Conservation (phyloP, 257 asterid genomes). For the Salvia splendens region DNA sequence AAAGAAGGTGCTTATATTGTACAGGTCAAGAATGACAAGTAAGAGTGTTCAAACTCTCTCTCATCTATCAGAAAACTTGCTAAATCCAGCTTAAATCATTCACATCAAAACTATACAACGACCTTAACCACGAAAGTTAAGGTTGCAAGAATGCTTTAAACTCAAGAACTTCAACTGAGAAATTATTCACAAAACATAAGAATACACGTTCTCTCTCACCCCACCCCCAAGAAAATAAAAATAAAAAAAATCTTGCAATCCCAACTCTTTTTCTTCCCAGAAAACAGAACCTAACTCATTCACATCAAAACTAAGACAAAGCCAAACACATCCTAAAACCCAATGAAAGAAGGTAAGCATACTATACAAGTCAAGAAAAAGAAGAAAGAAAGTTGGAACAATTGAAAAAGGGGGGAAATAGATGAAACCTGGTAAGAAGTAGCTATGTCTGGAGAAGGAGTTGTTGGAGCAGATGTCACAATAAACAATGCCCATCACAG, state of each 20-base stretch:
- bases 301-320: constrained; percentile 6
- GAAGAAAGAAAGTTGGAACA: no score
- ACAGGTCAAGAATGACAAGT: not conserved
- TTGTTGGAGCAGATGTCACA: constrained; percentile 91
- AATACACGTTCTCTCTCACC: not conserved
- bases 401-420: not conserved
- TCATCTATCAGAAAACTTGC: no score
- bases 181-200: not conserved
- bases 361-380: no score
- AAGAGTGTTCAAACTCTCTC: not conserved
- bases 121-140: no score
- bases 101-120: no score
- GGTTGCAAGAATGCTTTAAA: no score
- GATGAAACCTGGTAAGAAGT: constrained; percentile 79
- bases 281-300: not conserved
- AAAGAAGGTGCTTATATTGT: not conserved
- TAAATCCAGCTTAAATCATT: no score
- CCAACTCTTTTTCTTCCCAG: not conserved
- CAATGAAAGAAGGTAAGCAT: not conserved
- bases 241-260: no score
- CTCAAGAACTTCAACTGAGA: no score
- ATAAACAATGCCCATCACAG: constrained; percentile 97
- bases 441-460: constrained; percentile 91
- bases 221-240: no score
- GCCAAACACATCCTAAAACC: not conserved